Evolutionary conservation across 352 stramenopile genomes (phyloP).

Genomic region (Thraustochytrium sp.): DNA sequence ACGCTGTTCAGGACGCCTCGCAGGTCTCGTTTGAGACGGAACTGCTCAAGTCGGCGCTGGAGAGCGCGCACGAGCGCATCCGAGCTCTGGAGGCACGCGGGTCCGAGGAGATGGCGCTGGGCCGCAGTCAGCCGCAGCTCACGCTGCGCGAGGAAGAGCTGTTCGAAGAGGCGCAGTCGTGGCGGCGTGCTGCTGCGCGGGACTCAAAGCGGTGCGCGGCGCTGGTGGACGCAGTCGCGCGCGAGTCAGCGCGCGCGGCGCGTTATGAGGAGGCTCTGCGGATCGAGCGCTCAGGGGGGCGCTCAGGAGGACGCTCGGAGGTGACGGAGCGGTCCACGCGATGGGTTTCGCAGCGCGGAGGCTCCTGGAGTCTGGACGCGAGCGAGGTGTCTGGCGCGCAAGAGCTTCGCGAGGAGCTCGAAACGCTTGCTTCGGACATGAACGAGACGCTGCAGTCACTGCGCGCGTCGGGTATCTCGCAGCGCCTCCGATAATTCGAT

Average conservation of each 20-base stretch:
- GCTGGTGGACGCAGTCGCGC: background rate
- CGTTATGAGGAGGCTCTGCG: background rate
- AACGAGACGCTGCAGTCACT: conserved; percentile 25
- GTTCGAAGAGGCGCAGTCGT: background rate
- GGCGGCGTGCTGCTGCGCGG: conserved; percentile 6
- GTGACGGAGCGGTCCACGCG: no score
- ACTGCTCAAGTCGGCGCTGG: conserved; percentile 9
- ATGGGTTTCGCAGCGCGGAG: no score
- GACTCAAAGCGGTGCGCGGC: background rate
- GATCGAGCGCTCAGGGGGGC: background rate
- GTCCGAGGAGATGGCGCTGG: no score
- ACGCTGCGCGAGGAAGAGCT: background rate
- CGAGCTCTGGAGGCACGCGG: background rate
- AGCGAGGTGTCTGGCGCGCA: background rate
- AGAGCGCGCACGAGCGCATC: background rate
- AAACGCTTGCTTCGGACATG: conserved; percentile 29
- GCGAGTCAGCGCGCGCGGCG: background rate
- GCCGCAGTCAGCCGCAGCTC: no score
- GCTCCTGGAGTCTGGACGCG: background rate
- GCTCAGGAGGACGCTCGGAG: no score
- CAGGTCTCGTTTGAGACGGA: conserved; percentile 5
- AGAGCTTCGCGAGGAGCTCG: background rate
- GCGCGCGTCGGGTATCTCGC: background rate
- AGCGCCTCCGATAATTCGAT: background rate
- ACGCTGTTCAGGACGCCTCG: no score